Percentiles rank a stretch among this genome's conserved stretches.
These are phyloP conservation scores for Setomelanomma holmii DNA, from an alignment of 2,329 filamentous ascomycete species.

Conservation along the genomic window DNA sequence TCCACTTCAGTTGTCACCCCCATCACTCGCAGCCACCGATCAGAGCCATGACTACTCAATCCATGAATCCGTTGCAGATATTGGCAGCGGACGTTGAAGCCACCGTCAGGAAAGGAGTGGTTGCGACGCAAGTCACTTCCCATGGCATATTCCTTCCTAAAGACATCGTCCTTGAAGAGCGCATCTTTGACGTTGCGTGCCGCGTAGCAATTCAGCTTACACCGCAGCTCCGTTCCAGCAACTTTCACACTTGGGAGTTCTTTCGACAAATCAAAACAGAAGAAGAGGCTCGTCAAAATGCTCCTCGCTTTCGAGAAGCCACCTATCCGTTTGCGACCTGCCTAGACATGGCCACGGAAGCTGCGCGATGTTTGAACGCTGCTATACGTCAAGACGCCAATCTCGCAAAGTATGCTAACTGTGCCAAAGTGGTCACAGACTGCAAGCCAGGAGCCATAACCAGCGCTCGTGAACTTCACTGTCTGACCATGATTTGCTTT, in stretches of 20 bases:
- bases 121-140: background rate
- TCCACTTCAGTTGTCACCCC: too few relatives aligned
- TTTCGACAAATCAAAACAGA: background rate
- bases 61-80: background rate
- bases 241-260: background rate
- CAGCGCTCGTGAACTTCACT: background rate
- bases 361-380: background rate
- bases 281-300: background rate
- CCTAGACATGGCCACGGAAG: background rate
- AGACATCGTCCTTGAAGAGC: background rate
- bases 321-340: background rate
- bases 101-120: background rate
- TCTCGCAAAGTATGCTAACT: background rate
- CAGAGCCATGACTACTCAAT: background rate
- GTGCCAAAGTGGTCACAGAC: background rate
- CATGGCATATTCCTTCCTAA: background rate
- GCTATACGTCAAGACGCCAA: background rate
- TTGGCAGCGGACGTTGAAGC: background rate
- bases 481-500: background rate
- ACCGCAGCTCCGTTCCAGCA: background rate
- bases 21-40: background rate
- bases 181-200: background rate
- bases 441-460: background rate
- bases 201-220: background rate
- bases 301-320: background rate